phyloP scores from a whole-genome alignment of 257 asterid species.

The Ligustrum vulgare region DNA sequence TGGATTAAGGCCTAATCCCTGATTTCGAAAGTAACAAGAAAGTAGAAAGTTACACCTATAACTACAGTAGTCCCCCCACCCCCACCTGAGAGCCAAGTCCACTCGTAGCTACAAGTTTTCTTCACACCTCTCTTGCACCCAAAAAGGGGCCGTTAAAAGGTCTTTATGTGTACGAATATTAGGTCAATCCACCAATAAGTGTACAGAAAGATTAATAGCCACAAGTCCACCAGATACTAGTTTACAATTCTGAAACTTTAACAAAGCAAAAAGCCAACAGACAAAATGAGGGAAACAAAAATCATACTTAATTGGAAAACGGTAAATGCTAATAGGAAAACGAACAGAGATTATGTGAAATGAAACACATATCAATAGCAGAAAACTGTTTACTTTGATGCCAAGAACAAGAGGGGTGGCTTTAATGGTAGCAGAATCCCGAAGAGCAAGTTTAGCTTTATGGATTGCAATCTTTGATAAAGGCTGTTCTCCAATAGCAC shows the following conservation, averaged over 20 bases:
- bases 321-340: neutral
- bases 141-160: neutral
- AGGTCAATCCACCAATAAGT: neutral
- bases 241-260: neutral
- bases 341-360: neutral
- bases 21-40: neutral
- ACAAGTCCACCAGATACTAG: neutral
- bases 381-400: slow-evolving; percentile 38
- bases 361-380: neutral
- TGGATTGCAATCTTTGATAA: slow-evolving; percentile 72
- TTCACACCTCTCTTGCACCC: neutral
- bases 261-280: neutral
- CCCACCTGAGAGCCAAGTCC: neutral
- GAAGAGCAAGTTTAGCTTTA: slow-evolving; percentile 47
- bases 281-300: neutral
- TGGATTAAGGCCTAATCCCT: neutral
- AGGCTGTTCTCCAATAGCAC: slow-evolving; percentile 64
- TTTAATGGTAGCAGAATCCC: slow-evolving; percentile 54
- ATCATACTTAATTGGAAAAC: neutral
- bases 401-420: slow-evolving; percentile 72
- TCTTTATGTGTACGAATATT: neutral
- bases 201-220: neutral
- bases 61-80: neutral
- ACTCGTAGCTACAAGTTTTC: neutral
- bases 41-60: neutral